A percentile compares a stretch with the other conserved stretches of the same genome.
phyloP scores from a whole-genome alignment of 2,329 filamentous ascomycete genomes.

The Aureobasidium pullulans region DNA sequence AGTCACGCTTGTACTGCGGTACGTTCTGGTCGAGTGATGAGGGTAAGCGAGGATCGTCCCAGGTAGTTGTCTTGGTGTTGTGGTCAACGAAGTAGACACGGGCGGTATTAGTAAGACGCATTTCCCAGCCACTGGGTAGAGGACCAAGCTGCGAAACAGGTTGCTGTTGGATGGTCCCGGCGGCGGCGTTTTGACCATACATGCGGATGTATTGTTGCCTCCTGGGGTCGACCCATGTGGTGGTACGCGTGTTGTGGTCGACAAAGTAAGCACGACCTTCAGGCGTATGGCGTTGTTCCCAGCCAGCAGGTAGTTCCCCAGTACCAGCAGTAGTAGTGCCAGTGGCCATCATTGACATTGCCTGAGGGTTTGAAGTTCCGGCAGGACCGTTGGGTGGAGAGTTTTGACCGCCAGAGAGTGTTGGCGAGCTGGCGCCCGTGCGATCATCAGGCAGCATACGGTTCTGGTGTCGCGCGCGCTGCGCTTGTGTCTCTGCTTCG shows the following conservation, averaged over 20 bases:
- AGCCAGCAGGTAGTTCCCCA: slow-evolving; percentile 88
- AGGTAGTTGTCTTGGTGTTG: slow-evolving; percentile 98
- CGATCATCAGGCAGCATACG: slow-evolving; percentile 92
- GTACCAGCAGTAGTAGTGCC: slow-evolving; percentile 90
- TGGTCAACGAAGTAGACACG: slow-evolving; percentile 98
- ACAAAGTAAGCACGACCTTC: slow-evolving; percentile 96
- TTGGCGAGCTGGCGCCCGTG: slow-evolving; percentile 87
- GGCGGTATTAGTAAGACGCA: slow-evolving; percentile 96
- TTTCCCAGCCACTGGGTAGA: slow-evolving; percentile 96
- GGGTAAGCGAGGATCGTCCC: slow-evolving; percentile 92
- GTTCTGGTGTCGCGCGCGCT: slow-evolving; percentile 89
- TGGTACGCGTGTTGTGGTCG: slow-evolving; percentile 95
- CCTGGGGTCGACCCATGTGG: slow-evolving; percentile 95
- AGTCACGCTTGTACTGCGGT: slow-evolving; percentile 98
- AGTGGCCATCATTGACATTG: slow-evolving; percentile 84
- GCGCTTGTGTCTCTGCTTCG: slow-evolving; percentile 86
- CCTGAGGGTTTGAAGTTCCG: slow-evolving; percentile 40
- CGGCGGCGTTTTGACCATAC: slow-evolving; percentile 79
- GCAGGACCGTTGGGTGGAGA: slow-evolving; percentile 26
- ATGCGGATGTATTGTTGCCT: slow-evolving; percentile 97
- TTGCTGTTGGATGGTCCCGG: slow-evolving; percentile 86
- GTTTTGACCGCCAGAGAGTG: slow-evolving; percentile 48
- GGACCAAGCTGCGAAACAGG: slow-evolving; percentile 94
- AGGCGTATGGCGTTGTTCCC: slow-evolving; percentile 93
- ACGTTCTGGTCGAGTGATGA: slow-evolving; percentile 97